These are phyloP conservation scores for Hericium erinaceus DNA, from an alignment of 768 basidiomycete genomes.

Conservation along the genomic window DNA sequence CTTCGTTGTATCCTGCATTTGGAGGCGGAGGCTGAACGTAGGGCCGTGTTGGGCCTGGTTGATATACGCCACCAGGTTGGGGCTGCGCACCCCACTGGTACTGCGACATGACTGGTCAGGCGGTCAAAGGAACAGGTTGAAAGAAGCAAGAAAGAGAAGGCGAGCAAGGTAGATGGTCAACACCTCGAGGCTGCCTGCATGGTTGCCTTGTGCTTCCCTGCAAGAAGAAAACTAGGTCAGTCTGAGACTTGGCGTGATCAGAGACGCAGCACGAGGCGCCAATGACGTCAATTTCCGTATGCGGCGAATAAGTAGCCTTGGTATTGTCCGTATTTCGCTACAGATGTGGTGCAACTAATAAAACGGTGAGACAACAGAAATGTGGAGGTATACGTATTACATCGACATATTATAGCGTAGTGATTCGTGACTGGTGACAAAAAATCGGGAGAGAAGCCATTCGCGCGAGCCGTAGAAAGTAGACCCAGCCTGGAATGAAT, in stretches of 20 bases:
- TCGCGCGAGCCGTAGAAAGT: no score
- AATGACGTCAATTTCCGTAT: no score
- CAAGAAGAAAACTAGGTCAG: no score
- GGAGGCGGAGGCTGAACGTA: slow-evolving; percentile 11
- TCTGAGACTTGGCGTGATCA: no score
- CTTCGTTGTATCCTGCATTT: slow-evolving; percentile 15
- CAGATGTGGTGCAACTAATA: not conserved
- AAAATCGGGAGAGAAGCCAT: no score
- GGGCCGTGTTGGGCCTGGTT: slow-evolving; percentile 18
- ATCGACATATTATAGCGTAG: not conserved
- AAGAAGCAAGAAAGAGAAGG: not conserved
- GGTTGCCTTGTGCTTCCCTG: no score
- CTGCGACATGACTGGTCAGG: not conserved
- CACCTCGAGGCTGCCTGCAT: no score
- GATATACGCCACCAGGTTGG: not conserved
- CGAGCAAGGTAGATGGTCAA: not conserved
- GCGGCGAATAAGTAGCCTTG: not conserved
- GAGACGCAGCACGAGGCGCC: no score
- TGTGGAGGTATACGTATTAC: not conserved
- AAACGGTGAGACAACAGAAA: not conserved
- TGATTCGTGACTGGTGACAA: not conserved
- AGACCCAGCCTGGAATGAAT: no score
- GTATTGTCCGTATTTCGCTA: not conserved
- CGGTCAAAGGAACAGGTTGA: not conserved
- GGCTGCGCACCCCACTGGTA: slow-evolving; percentile 1